These are phyloP conservation scores for Pilasporangium apinafurcum DNA, from an alignment of 352 stramenopile genomes.

Conservation along the genomic window DNA sequence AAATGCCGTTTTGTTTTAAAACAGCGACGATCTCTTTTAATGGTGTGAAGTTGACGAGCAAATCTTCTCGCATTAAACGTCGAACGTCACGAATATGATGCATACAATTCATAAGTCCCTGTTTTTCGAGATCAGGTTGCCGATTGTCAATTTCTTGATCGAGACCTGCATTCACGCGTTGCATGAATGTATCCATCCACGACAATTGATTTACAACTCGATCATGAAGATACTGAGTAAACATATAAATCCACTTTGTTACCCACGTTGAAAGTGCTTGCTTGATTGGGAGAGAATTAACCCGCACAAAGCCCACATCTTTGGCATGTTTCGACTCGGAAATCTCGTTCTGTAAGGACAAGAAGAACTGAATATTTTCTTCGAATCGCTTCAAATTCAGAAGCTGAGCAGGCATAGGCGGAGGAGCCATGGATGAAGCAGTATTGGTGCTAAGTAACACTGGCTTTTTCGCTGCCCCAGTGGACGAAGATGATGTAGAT, in stretches of 20 bases:
- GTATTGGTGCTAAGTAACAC: not conserved
- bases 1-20: constrained; percentile 85
- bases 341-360: constrained; percentile 86
- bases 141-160: constrained; percentile 48
- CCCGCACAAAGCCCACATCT: constrained; percentile 89
- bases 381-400: constrained; percentile 84
- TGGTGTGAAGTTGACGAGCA: constrained; percentile 65
- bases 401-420: constrained; percentile 60
- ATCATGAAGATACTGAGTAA: constrained; percentile 91
- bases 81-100: constrained; percentile 86
- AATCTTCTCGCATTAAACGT: constrained; percentile 74
- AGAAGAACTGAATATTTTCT: constrained; percentile 87
- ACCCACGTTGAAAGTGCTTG: constrained; percentile 92
- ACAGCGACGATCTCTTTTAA: constrained; percentile 77
- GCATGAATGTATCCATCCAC: constrained; percentile 87
- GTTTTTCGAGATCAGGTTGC: constrained; percentile 34
- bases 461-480: not conserved
- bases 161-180: constrained; percentile 62
- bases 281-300: constrained; percentile 93
- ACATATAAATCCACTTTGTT: constrained; percentile 94
- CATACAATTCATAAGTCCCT: constrained; percentile 84
- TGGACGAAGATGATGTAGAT: not conserved
- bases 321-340: constrained; percentile 77
- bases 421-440: constrained; percentile 12
- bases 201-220: constrained; percentile 77